These are phyloP conservation scores for Cystobasidium tubakii DNA, from an alignment of 768 basidiomycete genomes.

Conservation along the genomic window DNA sequence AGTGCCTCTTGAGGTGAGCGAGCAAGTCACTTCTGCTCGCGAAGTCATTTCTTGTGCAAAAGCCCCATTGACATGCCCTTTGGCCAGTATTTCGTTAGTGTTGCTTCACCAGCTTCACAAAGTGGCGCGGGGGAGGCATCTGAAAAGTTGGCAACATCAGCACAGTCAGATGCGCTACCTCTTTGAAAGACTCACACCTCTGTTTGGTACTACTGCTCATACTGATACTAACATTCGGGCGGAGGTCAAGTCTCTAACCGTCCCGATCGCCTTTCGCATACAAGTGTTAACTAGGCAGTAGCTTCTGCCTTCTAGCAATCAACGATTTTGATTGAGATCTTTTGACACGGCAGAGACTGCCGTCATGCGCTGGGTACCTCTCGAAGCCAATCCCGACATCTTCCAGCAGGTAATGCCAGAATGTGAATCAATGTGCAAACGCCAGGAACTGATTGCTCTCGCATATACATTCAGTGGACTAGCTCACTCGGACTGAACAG, in stretches of 20 bases:
- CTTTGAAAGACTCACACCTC: not conserved
- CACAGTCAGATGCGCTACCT: too few species aligned
- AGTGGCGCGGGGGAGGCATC: not conserved
- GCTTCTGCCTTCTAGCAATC: too few species aligned
- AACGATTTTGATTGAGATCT: too few species aligned
- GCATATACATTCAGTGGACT: constrained; percentile 12
- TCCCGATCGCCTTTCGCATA: too few species aligned
- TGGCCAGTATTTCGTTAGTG: not conserved
- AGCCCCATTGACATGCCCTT: not conserved
- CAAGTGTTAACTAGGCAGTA: too few species aligned
- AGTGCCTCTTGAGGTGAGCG: not conserved
- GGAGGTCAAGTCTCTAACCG: too few species aligned
- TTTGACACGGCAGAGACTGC: too few species aligned
- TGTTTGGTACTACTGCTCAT: not conserved
- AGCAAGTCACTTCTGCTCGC: not conserved
- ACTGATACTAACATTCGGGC: too few species aligned
- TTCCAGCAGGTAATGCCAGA: constrained; percentile 17
- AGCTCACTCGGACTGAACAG: constrained; percentile 30
- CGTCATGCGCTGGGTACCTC: constrained; percentile 33
- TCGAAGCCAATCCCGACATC: constrained; percentile 35
- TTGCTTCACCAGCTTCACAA: not conserved
- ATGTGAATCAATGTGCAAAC: not conserved
- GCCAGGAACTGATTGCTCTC: not conserved
- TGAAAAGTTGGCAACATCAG: too few species aligned
- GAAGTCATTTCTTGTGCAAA: not conserved